Percentiles rank a stretch among this genome's conserved stretches.
phyloP scores from a whole-genome alignment of 1,284 basidiomycete genomes.

The Fomes fomentarius region DNA sequence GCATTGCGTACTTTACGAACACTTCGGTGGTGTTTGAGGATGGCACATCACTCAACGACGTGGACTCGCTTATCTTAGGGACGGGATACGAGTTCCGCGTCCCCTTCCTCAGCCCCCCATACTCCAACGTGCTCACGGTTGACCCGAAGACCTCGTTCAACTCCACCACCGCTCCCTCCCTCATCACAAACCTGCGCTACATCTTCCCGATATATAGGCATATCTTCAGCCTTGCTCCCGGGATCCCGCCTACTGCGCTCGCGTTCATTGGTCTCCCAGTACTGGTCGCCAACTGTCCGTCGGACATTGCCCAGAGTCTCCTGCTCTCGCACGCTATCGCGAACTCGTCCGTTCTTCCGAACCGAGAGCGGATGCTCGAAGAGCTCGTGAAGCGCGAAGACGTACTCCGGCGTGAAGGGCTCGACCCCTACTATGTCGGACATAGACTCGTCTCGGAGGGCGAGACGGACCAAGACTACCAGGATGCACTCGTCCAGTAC shows the following conservation, averaged over 20 bases:
- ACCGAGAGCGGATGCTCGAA: slow-evolving; percentile 42
- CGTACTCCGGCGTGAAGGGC: slow-evolving; percentile 39
- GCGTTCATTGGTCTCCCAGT: slow-evolving; percentile 55
- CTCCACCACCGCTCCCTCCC: slow-evolving; percentile 31
- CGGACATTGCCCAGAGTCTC: slow-evolving; percentile 53
- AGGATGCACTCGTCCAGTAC: slow-evolving; percentile 48
- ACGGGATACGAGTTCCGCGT: slow-evolving; percentile 58
- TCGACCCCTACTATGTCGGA: slow-evolving; percentile 53
- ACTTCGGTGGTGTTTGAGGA: slow-evolving; percentile 50
- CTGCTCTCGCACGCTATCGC: slow-evolving; percentile 49
- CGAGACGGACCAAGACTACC: slow-evolving; percentile 47
- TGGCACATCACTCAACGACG: slow-evolving; percentile 39
- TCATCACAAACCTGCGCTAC: slow-evolving; percentile 55
- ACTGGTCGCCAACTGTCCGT: slow-evolving; percentile 50
- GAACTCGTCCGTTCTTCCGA: slow-evolving; percentile 43
- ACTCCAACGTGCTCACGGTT: slow-evolving; percentile 26
- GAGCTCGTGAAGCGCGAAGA: slow-evolving; percentile 48
- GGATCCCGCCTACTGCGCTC: slow-evolving; percentile 51
- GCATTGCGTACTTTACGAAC: slow-evolving; percentile 50
- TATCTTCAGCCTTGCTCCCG: slow-evolving; percentile 51
- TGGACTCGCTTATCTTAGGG: slow-evolving; percentile 53
- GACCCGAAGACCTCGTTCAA: slow-evolving; percentile 25
- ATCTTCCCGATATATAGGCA: slow-evolving; percentile 58
- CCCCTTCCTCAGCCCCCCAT: slow-evolving; percentile 50
- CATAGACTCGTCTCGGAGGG: slow-evolving; percentile 45